These are phyloP conservation scores for Calocybe gambosa DNA, from an alignment of 1,284 basidiomycete genomes.

Conservation along the genomic window DNA sequence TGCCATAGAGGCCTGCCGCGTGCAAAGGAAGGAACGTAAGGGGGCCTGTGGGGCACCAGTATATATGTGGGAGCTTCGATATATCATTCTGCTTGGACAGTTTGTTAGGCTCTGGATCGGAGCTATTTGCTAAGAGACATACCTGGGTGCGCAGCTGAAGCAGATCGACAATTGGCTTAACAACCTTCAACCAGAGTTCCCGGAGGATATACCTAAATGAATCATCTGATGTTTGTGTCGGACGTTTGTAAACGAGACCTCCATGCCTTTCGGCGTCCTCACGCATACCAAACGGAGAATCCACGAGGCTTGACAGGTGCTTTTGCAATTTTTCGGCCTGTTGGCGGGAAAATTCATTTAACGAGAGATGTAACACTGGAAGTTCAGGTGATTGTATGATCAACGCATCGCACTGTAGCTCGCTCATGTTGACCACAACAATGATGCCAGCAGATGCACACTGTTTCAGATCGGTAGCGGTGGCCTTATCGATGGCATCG, in stretches of 20 bases:
- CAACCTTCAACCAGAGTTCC: constrained; percentile 11
- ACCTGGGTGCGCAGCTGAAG: constrained; percentile 1
- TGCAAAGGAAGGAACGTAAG: constrained; percentile 27
- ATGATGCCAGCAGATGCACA: constrained; percentile 24
- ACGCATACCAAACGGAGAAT: neutral
- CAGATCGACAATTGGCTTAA: constrained; percentile 9
- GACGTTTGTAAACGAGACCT: neutral
- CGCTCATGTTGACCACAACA: constrained; percentile 23
- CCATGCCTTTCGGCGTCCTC: constrained; percentile 4
- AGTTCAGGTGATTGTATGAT: constrained; percentile 12
- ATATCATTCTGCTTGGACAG: neutral
- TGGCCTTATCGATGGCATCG: constrained; percentile 18
- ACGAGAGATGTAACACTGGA: constrained; percentile 14
- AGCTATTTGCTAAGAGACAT: neutral
- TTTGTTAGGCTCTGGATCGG: neutral
- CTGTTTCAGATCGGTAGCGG: constrained; percentile 11
- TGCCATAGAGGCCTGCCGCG: constrained; percentile 24
- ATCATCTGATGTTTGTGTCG: neutral
- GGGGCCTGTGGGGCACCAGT: constrained; percentile 28
- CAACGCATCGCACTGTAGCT: constrained; percentile 24
- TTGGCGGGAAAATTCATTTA: constrained; percentile 13
- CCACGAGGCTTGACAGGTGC: constrained; percentile 12
- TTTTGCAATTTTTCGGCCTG: constrained; percentile 10
- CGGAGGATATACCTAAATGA: constrained; percentile 11
- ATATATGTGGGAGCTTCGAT: constrained; percentile 18